Percentiles rank a stretch among this genome's conserved stretches.
These are phyloP conservation scores for Intubia oerlemansii DNA, from an alignment of 2,329 filamentous ascomycete genomes.

Conservation along the genomic window DNA sequence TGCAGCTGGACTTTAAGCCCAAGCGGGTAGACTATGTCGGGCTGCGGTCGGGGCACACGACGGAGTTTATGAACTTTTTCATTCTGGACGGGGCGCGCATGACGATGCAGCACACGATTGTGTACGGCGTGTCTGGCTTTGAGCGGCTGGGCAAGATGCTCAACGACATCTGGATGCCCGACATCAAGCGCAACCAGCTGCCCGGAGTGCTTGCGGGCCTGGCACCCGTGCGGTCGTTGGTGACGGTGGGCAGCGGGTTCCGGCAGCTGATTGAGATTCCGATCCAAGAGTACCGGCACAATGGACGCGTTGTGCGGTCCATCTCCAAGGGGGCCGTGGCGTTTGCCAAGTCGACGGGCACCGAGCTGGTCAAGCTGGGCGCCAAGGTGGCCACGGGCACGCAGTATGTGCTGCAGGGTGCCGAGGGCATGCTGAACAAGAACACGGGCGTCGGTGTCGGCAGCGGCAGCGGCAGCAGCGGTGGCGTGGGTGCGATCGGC, in stretches of 20 bases:
- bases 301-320: conserved; percentile 77
- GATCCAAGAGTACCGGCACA: conserved; percentile 80
- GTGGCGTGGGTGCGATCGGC: conserved; percentile 8
- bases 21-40: conserved; percentile 94
- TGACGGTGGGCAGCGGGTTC: conserved; percentile 77
- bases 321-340: conserved; percentile 76
- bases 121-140: conserved; percentile 82
- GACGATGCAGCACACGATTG: conserved; percentile 68
- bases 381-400: conserved; percentile 90
- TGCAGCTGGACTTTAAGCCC: conserved; percentile 88
- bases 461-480: not conserved
- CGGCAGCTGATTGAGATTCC: conserved; percentile 75
- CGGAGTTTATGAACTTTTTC: conserved; percentile 97
- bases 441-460: conserved; percentile 16
- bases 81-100: conserved; percentile 78
- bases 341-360: conserved; percentile 85
- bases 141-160: conserved; percentile 75
- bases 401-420: conserved; percentile 76
- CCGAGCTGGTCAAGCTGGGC: conserved; percentile 80
- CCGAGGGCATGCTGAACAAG: conserved; percentile 53
- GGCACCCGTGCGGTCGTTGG: conserved; percentile 72
- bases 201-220: conserved; percentile 74
- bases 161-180: conserved; percentile 92
- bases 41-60: conserved; percentile 78
- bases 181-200: conserved; percentile 76